A percentile compares a stretch with the other conserved stretches of the same genome.
These are phyloP conservation scores for Thelephora ganbajun DNA, from an alignment of 768 basidiomycete species.

Conservation along the genomic window DNA sequence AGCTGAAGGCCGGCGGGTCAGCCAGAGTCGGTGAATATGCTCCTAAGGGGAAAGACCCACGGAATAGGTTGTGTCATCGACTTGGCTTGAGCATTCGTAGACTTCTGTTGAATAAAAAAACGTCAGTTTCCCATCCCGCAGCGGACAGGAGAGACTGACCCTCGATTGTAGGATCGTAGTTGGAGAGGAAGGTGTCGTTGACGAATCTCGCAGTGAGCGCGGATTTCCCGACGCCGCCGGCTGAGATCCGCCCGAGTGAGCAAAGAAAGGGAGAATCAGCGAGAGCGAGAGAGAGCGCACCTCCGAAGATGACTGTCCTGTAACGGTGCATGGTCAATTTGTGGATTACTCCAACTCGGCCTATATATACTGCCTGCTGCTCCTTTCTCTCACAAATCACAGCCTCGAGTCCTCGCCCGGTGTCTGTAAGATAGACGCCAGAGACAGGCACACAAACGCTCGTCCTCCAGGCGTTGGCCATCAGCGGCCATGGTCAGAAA, in stretches of 20 bases:
- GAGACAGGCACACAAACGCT: background rate
- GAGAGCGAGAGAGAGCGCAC: constrained; percentile 3
- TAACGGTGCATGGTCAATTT: constrained; percentile 5
- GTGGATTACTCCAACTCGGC: constrained; percentile 6
- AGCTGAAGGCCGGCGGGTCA: constrained; percentile 28
- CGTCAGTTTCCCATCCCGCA: background rate
- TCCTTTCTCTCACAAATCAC: constrained; percentile 1
- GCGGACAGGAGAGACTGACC: constrained; percentile 25
- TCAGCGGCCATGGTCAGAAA: constrained; percentile 30
- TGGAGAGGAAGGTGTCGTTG: constrained; percentile 56
- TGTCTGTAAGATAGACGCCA: too few relatives aligned
- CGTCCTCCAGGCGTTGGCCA: background rate
- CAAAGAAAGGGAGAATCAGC: constrained; percentile 1
- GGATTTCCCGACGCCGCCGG: constrained; percentile 83
- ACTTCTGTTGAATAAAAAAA: constrained; percentile 33
- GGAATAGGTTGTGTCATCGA: constrained; percentile 49
- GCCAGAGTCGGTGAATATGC: too few relatives aligned
- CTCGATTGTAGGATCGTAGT: constrained; percentile 79
- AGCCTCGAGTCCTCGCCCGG: background rate
- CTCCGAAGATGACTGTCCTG: constrained; percentile 6
- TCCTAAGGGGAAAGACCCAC: constrained; percentile 25
- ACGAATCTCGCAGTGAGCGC: constrained; percentile 74
- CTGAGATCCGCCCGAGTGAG: constrained; percentile 20
- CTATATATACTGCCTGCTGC: background rate
- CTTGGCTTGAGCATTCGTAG: constrained; percentile 49